Conservation (phyloP, 371 early-diverging fungal species). For the Funneliformis caledonium region DNA sequence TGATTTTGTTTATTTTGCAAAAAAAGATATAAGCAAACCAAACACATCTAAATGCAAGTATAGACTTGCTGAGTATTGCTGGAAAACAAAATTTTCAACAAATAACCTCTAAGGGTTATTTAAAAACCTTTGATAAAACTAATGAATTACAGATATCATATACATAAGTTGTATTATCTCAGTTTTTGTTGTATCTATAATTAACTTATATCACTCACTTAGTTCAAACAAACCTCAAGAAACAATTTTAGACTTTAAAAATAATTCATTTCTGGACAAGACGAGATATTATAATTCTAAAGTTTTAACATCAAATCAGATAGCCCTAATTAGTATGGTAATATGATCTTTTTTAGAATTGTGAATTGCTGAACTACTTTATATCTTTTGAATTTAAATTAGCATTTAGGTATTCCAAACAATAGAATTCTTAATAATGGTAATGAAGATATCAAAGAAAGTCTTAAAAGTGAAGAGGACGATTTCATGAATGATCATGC, state of each 20-base stretch:
- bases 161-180: constrained; percentile 12
- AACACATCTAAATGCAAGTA: constrained; percentile 20
- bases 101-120: constrained; percentile 5
- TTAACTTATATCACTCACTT: neutral
- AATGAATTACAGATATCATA: constrained; percentile 14
- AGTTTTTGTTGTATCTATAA: constrained; percentile 5
- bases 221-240: constrained; percentile 34
- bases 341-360: constrained; percentile 5
- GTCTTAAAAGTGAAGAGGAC: neutral
- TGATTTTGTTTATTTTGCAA: neutral
- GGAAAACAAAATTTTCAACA: constrained; percentile 19
- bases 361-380: neutral
- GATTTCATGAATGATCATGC: constrained; percentile 12
- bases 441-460: constrained; percentile 1
- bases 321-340: constrained; percentile 20
- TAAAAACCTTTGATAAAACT: neutral
- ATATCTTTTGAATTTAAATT: neutral
- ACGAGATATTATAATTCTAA: neutral
- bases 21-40: constrained; percentile 18
- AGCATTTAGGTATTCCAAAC: too few relatives aligned
- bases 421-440: neutral
- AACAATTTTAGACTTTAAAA: constrained; percentile 22
- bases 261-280: constrained; percentile 16
- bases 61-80: constrained; percentile 17
- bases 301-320: neutral